Evolutionary conservation across 768 basidiomycete species (phyloP).

Genomic region (Macrolepiota fuliginosa): DNA sequence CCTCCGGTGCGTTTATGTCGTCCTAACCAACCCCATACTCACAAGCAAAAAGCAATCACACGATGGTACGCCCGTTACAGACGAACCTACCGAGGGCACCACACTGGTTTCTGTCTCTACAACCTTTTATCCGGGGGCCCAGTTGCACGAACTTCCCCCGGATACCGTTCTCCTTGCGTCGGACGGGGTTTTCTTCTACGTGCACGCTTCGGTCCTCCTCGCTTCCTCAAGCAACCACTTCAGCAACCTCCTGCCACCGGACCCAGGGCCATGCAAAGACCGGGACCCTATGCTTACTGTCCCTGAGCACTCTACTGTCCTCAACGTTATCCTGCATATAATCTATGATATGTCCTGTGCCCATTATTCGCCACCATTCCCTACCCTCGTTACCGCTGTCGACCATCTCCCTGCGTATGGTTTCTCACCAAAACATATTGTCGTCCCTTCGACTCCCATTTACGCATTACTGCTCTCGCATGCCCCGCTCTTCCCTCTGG

Average conservation of each 20-base stretch:
- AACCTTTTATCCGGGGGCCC: constrained; percentile 73
- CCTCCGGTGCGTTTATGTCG: constrained; percentile 49
- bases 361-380: constrained; percentile 70
- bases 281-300: constrained; percentile 58
- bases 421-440: constrained; percentile 43
- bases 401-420: constrained; percentile 60
- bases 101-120: constrained; percentile 75
- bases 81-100: constrained; percentile 32
- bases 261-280: constrained; percentile 34
- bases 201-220: constrained; percentile 59
- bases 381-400: constrained; percentile 55
- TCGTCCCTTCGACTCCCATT: constrained; percentile 53
- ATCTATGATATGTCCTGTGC: constrained; percentile 72
- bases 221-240: constrained; percentile 64
- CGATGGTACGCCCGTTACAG: constrained; percentile 40
- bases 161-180: constrained; percentile 67
- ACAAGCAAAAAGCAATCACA: constrained; percentile 37
- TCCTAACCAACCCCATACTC: constrained; percentile 2
- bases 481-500: constrained; percentile 66
- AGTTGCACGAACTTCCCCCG: constrained; percentile 50
- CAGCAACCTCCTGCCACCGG: constrained; percentile 50
- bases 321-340: constrained; percentile 74
- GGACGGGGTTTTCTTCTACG: constrained; percentile 85
- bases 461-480: constrained; percentile 61
- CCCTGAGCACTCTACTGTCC: constrained; percentile 54